phyloP scores from a whole-genome alignment of 257 asterid genomes.

The Jacaranda mimosifolia region DNA sequence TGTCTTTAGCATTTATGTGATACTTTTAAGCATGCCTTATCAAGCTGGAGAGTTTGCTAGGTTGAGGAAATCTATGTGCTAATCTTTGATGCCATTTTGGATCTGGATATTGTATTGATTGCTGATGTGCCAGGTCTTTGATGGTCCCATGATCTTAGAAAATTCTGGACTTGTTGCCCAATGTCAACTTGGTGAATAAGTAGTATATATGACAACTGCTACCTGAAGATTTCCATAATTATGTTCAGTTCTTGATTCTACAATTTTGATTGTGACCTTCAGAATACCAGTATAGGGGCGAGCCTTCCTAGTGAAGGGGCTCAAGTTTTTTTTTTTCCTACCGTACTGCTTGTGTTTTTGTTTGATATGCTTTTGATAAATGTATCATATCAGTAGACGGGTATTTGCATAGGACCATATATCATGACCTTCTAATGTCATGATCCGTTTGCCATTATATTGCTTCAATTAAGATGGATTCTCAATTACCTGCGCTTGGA shows the following conservation, averaged over 20 bases:
- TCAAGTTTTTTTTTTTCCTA: neutral
- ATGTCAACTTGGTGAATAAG: too few species aligned
- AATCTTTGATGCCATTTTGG: neutral
- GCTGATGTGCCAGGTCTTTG: too few species aligned
- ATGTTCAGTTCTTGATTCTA: neutral
- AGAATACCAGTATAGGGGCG: too few species aligned
- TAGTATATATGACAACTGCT: too few species aligned
- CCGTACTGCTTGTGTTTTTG: neutral
- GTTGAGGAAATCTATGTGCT: neutral
- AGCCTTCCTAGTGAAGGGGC: neutral
- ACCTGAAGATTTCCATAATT: neutral
- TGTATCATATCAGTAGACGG: neutral
- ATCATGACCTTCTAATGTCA: too few species aligned
- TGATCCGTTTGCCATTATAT: too few species aligned
- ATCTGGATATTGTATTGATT: neutral
- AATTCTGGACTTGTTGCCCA: too few species aligned
- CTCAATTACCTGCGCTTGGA: too few species aligned
- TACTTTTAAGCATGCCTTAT: too few species aligned
- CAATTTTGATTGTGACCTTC: neutral
- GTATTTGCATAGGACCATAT: neutral
- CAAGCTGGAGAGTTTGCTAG: too few species aligned
- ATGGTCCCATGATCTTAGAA: too few species aligned
- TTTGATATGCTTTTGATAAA: neutral
- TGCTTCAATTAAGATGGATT: too few species aligned
- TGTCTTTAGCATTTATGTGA: neutral